Base-by-base conservation (phyloP, 371 early-diverging fungal genomes). In the Chytridium lagenaria region DNA sequence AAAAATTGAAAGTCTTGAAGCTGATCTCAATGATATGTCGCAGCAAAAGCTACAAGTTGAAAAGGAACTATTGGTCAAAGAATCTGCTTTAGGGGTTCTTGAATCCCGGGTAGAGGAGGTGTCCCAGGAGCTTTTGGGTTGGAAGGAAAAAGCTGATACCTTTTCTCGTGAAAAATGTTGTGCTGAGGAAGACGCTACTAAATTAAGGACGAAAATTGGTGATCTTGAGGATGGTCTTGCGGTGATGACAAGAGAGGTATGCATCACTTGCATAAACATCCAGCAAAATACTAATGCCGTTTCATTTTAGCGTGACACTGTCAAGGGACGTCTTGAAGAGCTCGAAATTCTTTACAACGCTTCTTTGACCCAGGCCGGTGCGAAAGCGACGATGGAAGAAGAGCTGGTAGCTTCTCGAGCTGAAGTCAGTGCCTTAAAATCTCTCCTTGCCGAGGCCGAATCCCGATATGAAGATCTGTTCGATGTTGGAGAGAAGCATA, bases 401-500 rank as follows among this genome's bases (percentile, higher is more conserved):
- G 66, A 66, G 44, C 26, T 66, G 3, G 66, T 40, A 26, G 16
- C 10, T 44, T 2, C 66, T 66, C 38, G 38, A 12, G 37, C 40
- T 44, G 7, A 38, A 26, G 28, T 66, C 2, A 30, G 10, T 2
- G 16, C 38, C 3, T 31, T 77, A 15, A 40, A 63, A 1, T n/a
- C 52, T 2, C 61, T 28, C 33, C 49, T 77, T 0, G 50, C 5
- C 1, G 77, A 77, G 40, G 19, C 70, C 1, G 73, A 77, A 28
- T 31, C 59, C 23, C 64, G 73, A 10, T 77, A 70, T 50, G 77
- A 72, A 22, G 67, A 70, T 31, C 64, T 77, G 0, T 77, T 69
- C 49, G 73, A 70, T 15, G 77, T 66, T 38, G 77, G 77, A 19
- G 77, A 77, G 57, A 66, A 67, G 26, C 77, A 77, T 50, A 67